Conservation (phyloP, 1,284 basidiomycete genomes). For the Leccinum fallax region DNA sequence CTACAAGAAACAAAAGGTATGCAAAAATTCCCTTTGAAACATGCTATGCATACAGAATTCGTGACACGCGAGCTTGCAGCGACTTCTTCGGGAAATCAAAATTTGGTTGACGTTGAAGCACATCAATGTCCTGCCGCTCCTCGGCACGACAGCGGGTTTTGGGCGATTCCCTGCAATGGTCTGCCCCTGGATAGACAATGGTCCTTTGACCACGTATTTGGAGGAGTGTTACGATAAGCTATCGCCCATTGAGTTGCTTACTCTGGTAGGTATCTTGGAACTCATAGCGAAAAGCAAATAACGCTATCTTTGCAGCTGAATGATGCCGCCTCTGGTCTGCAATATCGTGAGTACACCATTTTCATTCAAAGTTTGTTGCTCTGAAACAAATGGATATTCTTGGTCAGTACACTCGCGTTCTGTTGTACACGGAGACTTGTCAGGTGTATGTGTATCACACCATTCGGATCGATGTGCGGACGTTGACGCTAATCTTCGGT, state of each 20-base stretch:
- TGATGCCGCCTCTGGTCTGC: conserved; percentile 4
- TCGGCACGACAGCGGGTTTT: conserved; percentile 10
- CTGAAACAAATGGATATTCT: background rate
- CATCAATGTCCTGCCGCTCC: conserved; percentile 8
- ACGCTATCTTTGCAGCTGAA: background rate
- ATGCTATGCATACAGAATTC: background rate
- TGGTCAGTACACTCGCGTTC: conserved; percentile 12
- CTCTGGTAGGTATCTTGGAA: background rate
- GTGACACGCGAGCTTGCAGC: background rate
- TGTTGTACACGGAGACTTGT: conserved; percentile 18
- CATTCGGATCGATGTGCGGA: background rate
- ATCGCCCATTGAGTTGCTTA: background rate
- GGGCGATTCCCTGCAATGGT: conserved; percentile 14
- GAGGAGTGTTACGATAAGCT: background rate
- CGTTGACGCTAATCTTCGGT: background rate
- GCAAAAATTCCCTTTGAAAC: background rate
- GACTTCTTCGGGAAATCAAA: conserved; percentile 14
- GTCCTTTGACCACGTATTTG: conserved; percentile 7
- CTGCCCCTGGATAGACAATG: conserved; percentile 9
- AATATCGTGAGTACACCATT: conserved; percentile 10
- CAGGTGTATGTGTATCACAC: conserved; percentile 8
- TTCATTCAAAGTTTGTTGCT: background rate
- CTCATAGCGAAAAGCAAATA: background rate
- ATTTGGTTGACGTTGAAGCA: conserved; percentile 13
- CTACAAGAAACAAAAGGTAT: conserved; percentile 16